A percentile compares a stretch with the other conserved stretches of the same genome.
phyloP scores from a whole-genome alignment of 441 rosid species.

The Hypseocharis bilobata region DNA sequence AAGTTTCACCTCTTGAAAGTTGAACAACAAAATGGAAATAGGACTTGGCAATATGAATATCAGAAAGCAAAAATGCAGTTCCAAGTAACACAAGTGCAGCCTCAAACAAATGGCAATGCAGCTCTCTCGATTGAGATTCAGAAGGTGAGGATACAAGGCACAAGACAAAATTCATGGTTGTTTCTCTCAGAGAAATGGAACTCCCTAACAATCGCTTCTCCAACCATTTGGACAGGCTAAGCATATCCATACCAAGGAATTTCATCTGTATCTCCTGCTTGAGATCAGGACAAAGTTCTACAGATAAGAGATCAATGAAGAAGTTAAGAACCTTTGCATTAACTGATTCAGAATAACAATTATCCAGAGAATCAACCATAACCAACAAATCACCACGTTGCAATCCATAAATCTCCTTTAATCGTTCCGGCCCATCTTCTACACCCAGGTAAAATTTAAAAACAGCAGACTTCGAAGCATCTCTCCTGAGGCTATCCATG shows the following conservation, averaged over 20 bases:
- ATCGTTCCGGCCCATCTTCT: conserved; percentile 39
- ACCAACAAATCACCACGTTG: conserved; percentile 67
- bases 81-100: conserved; percentile 75
- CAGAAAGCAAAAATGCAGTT: conserved; percentile 73
- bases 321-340: conserved; percentile 83
- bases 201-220: conserved; percentile 79
- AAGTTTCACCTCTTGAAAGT: conserved; percentile 64
- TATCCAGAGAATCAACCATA: conserved; percentile 67
- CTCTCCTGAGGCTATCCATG: conserved; percentile 70
- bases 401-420: conserved; percentile 42
- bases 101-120: conserved; percentile 76
- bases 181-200: conserved; percentile 68
- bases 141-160: conserved; percentile 50
- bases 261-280: conserved; percentile 54
- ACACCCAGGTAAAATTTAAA: conserved; percentile 69
- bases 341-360: conserved; percentile 64
- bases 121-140: conserved; percentile 41
- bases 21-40: conserved; percentile 78
- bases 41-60: conserved; percentile 67
- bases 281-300: conserved; percentile 52
- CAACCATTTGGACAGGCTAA: conserved; percentile 69
- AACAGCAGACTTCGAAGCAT: conserved; percentile 44
- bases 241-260: conserved; percentile 65
- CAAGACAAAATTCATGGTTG: conserved; percentile 70
- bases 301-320: conserved; percentile 72